Conservation (phyloP, 768 basidiomycete species). For the Amanita pallidorosea region DNA sequence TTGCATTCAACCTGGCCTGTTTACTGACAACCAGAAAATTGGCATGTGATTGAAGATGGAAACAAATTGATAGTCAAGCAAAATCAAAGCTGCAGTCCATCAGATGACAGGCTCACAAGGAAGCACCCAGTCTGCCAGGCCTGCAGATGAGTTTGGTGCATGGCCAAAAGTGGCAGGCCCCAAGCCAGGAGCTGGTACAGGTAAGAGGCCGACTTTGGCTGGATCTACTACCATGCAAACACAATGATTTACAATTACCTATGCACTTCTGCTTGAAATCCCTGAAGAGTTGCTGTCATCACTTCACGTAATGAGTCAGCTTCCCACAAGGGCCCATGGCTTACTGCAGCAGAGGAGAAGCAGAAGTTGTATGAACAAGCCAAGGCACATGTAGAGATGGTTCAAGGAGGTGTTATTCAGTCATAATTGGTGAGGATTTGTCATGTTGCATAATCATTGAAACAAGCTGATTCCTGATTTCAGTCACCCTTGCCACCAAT, state of each 20-base stretch:
- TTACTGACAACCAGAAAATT: too few relatives aligned
- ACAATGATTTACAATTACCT: conserved; percentile 30
- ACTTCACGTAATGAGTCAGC: conserved; percentile 4
- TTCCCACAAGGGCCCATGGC: conserved; percentile 28
- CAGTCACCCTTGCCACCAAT: neutral
- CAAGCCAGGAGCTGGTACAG: conserved; percentile 1
- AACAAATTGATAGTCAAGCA: too few relatives aligned
- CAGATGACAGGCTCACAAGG: conserved; percentile 4
- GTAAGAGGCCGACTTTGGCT: conserved; percentile 16
- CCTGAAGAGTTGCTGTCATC: conserved; percentile 13
- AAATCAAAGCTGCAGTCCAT: conserved; percentile 46
- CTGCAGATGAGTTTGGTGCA: conserved; percentile 12
- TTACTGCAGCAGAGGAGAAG: conserved; percentile 55
- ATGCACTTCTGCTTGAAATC: conserved; percentile 20
- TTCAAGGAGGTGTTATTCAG: conserved; percentile 32
- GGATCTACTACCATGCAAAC: conserved; percentile 14
- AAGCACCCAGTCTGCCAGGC: neutral
- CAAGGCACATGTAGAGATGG: conserved; percentile 43
- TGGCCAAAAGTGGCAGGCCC: conserved; percentile 7
- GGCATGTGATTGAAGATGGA: too few relatives aligned
- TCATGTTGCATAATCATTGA: neutral
- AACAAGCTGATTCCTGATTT: too few relatives aligned
- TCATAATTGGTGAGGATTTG: conserved; percentile 20
- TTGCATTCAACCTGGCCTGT: too few relatives aligned
- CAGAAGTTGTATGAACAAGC: conserved; percentile 52